Evolutionary conservation across 2,329 filamentous ascomycete species (phyloP), one percentile per base, ranked within the genome.

Genomic region (Neonectria hederae): DNA sequence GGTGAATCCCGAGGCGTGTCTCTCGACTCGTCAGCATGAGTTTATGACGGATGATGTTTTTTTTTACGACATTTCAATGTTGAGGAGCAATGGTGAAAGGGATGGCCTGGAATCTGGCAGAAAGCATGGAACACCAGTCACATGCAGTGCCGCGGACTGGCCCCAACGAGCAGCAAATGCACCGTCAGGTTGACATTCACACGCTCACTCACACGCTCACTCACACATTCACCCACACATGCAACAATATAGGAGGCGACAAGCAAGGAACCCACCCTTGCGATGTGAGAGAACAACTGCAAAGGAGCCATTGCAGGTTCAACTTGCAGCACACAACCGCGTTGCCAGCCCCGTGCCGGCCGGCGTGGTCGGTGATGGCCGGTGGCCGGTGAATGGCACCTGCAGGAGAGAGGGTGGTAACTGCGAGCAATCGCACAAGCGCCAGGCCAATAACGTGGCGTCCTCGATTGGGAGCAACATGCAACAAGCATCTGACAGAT

Each of bases 1-100:
- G 67, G 65, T 65, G 59, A 69, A 62, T 69, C 63, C 59, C 59
- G 57, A 53, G 14, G 26, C 35, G 62, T 59, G 54, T n/a, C 3
- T 53, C 68, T 52, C 65, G 70, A 54, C 56, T 48, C 30, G 46
- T 43, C 32, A 24, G 26, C 54, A 61, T 69, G 62, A 57, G 62
- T 65, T 49, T 63, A 59, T 59, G 51, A 55, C 43, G 43, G 55
- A 30, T n/a, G 30, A 53, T 26, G n/a, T 17, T 17, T 5, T 38
- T 38, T 35, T 24, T 32, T 19, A 21, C 22, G 52, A 21, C 51
- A 57, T 56, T 53, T 42, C 38, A 51, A 63, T 63, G 61, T 63
- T 63, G 61, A 26, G 51, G 55, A 22, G n/a, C 6, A 5, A 21
- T 35, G 10, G n/a, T 10, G n/a, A n/a, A 5, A 19, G n/a, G 38